These are phyloP conservation scores for Chlorella sp. DNA, from an alignment of 139 green algal species.

Conservation along the genomic window DNA sequence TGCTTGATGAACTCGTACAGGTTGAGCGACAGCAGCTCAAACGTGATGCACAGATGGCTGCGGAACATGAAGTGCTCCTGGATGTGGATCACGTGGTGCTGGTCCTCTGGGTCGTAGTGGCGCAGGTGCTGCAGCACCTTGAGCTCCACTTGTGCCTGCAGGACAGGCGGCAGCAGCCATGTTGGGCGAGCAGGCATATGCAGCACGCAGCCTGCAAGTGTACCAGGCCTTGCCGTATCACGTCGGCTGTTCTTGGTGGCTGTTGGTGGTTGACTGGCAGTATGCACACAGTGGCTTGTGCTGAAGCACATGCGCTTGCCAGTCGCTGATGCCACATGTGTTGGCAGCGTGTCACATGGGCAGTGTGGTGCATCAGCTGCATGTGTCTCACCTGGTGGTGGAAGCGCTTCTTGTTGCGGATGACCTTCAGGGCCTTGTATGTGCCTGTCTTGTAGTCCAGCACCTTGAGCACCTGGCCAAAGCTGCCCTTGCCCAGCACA, in stretches of 20 bases:
- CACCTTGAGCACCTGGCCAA: slow-evolving; percentile 81
- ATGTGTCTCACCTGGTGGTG: slow-evolving; percentile 66
- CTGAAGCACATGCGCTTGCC: too few species aligned
- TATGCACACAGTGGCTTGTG: too few species aligned
- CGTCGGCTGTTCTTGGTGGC: too few species aligned
- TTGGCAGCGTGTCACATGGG: too few species aligned
- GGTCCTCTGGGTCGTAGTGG: slow-evolving; percentile 40
- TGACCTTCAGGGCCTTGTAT: slow-evolving; percentile 73
- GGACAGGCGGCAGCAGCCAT: too few species aligned
- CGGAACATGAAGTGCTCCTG: slow-evolving; percentile 72
- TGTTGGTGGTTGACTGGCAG: too few species aligned
- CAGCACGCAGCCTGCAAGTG: too few species aligned
- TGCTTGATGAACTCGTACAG: slow-evolving; percentile 86
- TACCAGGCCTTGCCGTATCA: too few species aligned
- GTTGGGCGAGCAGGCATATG: too few species aligned
- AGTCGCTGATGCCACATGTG: too few species aligned
- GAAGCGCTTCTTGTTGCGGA: slow-evolving; percentile 88
- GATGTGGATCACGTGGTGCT: slow-evolving; percentile 47
- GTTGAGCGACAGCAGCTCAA: slow-evolving; percentile 85
- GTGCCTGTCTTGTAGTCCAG: slow-evolving; percentile 69
- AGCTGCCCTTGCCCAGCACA: slow-evolving; percentile 70
- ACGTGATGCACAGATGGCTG: slow-evolving; percentile 81
- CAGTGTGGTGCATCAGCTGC: too few species aligned
- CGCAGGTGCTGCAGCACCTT: slow-evolving; percentile 59
- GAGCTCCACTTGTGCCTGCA: slow-evolving; percentile 60